phyloP scores from a whole-genome alignment of 73 alveolate genomes.

The Tetrahymena elliotti region DNA sequence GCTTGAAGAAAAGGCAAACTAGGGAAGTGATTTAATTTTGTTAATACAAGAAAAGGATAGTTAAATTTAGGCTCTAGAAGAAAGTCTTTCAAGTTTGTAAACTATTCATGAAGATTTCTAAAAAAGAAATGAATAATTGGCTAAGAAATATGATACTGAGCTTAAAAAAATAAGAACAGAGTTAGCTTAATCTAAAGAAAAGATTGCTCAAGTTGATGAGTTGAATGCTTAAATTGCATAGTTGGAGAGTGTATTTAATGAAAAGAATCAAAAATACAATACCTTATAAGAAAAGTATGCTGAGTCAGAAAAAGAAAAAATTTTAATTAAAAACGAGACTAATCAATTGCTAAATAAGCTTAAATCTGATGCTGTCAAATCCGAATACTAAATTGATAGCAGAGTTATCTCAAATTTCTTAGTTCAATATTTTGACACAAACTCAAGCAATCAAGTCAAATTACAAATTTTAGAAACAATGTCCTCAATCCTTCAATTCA shows the following conservation, averaged over 20 bases:
- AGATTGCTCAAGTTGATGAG: background rate
- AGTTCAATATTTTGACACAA: background rate
- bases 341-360: background rate
- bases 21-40: background rate
- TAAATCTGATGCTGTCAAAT: background rate
- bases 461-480: background rate
- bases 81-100: background rate
- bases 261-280: background rate
- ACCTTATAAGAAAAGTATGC: background rate
- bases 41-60: background rate
- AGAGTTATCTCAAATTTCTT: background rate
- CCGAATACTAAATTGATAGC: background rate
- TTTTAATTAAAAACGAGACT: background rate
- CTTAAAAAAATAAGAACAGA: background rate
- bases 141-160: background rate
- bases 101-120: background rate
- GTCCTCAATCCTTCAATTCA: background rate
- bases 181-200: background rate
- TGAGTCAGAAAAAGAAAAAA: background rate
- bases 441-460: background rate
- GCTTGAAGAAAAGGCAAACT: background rate
- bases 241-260: background rate
- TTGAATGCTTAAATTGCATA: background rate
- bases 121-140: background rate
- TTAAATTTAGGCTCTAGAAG: background rate